These are phyloP conservation scores for Ogataea paradorogensis DNA, from an alignment of 805 yeast species.

Conservation along the genomic window DNA sequence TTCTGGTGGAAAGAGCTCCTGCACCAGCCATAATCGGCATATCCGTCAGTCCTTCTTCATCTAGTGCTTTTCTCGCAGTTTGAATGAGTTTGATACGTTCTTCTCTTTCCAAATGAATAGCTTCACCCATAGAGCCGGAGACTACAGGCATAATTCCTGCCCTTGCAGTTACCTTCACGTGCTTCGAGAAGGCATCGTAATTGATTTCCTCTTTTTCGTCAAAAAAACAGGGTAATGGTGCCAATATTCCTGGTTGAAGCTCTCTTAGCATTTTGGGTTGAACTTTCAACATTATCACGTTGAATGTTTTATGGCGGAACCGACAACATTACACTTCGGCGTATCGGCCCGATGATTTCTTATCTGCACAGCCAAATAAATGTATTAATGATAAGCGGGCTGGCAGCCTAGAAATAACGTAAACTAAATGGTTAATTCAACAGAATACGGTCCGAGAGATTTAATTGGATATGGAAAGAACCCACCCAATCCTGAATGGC, in stretches of 20 bases:
- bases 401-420: neutral
- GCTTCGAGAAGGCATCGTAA: conserved; percentile 26
- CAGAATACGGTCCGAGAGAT: conserved; percentile 19
- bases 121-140: conserved; percentile 42
- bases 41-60: conserved; percentile 29
- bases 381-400: neutral
- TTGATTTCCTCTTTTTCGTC: conserved; percentile 28
- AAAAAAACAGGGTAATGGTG: conserved; percentile 18
- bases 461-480: conserved; percentile 25
- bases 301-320: neutral
- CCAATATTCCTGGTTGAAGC: conserved; percentile 14
- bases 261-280: conserved; percentile 5
- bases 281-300: neutral
- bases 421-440: conserved; percentile 5
- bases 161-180: neutral
- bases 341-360: neutral
- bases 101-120: conserved; percentile 32
- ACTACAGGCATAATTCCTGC: conserved; percentile 35
- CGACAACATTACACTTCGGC: neutral
- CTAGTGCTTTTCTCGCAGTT: conserved; percentile 32
- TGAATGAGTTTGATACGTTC: conserved; percentile 33
- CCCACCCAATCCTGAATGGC: conserved; percentile 27
- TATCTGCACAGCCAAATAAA: conserved; percentile 1
- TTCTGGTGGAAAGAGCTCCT: conserved; percentile 27
- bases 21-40: conserved; percentile 35